Evolutionary conservation across 2,329 filamentous ascomycete species (phyloP), one percentile per base, ranked within the genome.

Genomic region (Fonsecaea pedrosoi): DNA sequence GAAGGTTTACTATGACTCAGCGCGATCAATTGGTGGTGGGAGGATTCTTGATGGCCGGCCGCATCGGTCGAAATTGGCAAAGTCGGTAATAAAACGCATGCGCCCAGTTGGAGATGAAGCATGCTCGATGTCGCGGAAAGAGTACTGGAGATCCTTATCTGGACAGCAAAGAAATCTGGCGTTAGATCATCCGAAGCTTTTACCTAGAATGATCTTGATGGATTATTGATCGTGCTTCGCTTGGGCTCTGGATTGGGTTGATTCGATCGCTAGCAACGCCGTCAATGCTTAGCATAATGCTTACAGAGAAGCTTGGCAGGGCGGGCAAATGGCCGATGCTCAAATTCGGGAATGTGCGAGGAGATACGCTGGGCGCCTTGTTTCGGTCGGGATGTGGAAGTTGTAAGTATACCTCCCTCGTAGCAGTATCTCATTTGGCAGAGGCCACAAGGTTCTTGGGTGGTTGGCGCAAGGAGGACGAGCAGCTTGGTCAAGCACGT

Each of bases 251-350:
- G 48, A 40, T 56, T 56, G 50, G 50, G 60, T 25, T 25, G 0
- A 34, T 30, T 45, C 35, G 3, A 32, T 10, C 8, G 13, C 21
- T 45, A n/a, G 9, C 15, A 45, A 45, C 42, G 59, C 59, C 54
- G 21, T 54, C 12, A 45, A 45, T 61, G 59, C 59, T 61, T 37
- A 61, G 18, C 48, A 61, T 30, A 61, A 18, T 38, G 61, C 54
- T 63, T 48, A 50, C 15, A 48, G 61, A 63, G 18, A 45, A 34
- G 57, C 37, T 54, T 8, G 25, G 18, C 53, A 13, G 42, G n/a
- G 10, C 40, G 9, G 40, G 40, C 40, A 18, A 45, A 45, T 45
- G 15, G 40, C 7, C 42, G 21, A 50, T 13, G 21, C 3, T 18
- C 3, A 10, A n/a, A 13, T 34, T 15, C 54, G 30, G 32, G 35